These are phyloP conservation scores for Tuctoria greenei DNA, from an alignment of 176 grass and related monocot species.

Conservation along the genomic window DNA sequence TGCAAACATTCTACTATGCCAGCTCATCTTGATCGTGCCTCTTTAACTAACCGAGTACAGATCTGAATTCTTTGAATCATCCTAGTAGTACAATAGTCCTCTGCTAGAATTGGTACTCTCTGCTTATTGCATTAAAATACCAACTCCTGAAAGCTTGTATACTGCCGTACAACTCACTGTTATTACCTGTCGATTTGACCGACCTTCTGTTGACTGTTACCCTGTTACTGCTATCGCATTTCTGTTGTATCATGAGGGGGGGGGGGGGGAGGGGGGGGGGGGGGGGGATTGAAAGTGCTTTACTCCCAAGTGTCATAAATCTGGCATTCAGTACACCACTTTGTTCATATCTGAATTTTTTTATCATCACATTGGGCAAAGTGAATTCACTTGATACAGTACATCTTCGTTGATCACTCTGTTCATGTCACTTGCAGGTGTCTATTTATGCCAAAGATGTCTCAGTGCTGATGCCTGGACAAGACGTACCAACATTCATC, in stretches of 20 bases:
- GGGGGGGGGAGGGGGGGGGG: too few species aligned
- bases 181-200: background rate
- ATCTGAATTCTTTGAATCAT: background rate
- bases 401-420: background rate
- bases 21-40: background rate
- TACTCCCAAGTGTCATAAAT: background rate
- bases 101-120: background rate
- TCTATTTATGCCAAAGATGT: constrained; percentile 82
- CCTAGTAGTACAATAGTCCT: background rate
- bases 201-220: too few species aligned
- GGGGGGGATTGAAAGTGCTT: background rate
- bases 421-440: constrained; percentile 54
- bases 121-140: background rate
- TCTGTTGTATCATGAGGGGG: background rate
- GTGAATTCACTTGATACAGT: background rate
- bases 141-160: background rate
- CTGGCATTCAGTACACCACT: too few species aligned
- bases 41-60: background rate
- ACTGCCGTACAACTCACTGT: background rate
- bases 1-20: background rate
- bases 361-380: background rate
- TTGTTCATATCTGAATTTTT: background rate
- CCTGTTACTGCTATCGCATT: background rate
- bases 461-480: constrained; percentile 90
- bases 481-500: constrained; percentile 77